phyloP scores from a whole-genome alignment of 2,329 filamentous ascomycete genomes.

The Talaromyces sp. region DNA sequence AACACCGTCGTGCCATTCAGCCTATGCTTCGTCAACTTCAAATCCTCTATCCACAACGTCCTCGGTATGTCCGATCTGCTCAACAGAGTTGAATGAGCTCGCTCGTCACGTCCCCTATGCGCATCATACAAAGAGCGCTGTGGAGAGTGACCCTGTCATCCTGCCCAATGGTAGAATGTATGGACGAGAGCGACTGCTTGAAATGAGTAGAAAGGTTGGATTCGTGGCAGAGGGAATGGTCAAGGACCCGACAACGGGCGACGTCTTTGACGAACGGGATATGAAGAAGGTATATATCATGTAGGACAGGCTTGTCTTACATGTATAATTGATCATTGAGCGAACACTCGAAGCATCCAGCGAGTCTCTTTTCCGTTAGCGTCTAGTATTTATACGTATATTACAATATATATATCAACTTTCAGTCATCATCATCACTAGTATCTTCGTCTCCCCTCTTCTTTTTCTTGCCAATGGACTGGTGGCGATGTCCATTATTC shows the following conservation, averaged over 20 bases:
- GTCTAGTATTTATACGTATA: not conserved
- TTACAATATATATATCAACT: not conserved
- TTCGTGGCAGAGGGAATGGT: slow-evolving; percentile 57
- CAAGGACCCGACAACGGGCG: slow-evolving; percentile 73
- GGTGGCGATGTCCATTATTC: not conserved
- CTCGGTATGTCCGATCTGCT: slow-evolving; percentile 90
- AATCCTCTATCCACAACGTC: slow-evolving; percentile 57
- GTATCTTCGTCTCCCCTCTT: not conserved
- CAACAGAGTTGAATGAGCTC: slow-evolving; percentile 87
- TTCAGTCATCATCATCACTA: slow-evolving; percentile 1
- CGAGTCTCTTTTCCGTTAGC: not conserved
- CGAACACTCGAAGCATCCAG: not conserved
- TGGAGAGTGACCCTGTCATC: slow-evolving; percentile 80
- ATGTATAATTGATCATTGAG: not conserved
- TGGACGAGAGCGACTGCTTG: slow-evolving; percentile 66
- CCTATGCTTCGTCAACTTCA: slow-evolving; percentile 52
- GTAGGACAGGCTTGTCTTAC: slow-evolving; percentile 35
- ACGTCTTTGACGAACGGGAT: slow-evolving; percentile 57
- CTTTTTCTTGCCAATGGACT: not conserved
- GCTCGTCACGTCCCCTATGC: slow-evolving; percentile 88
- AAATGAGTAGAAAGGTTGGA: slow-evolving; percentile 75
- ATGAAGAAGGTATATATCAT: slow-evolving; percentile 91
- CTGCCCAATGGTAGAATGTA: slow-evolving; percentile 86
- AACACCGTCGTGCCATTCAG: slow-evolving; percentile 84
- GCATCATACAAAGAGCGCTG: slow-evolving; percentile 88